Evolutionary conservation across 2,329 filamentous ascomycete species (phyloP), one percentile per base, ranked within the genome.

Genomic region (Ilyonectria robusta): DNA sequence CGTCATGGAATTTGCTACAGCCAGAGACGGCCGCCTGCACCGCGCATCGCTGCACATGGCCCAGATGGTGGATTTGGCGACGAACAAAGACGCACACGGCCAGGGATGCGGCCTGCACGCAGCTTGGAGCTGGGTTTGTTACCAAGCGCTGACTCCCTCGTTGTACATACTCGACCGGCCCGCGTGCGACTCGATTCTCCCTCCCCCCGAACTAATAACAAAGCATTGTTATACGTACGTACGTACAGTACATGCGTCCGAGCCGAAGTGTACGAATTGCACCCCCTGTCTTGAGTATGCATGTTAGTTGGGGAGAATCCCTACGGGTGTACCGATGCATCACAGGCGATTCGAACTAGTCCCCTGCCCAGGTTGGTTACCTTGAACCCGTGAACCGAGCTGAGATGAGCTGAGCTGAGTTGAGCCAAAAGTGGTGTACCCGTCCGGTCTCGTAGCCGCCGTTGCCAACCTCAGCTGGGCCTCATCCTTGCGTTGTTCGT

Each of bases 41-140:
- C n/a, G 7, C 23, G 21, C 23, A 8, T 10, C 19, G 46, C 65
- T 74, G 70, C 71, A 72, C 62, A 60, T 64, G 62, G 70, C 69
- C 65, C 57, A 66, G 58, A 65, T 61, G 55, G 65, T 66, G 58
- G 71, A 48, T 6, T 59, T 72, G 65, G 70, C 58, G 48, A 59
- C 42, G 44, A 59, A 59, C 44, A 46, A 51, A 59, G 46, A 59
- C 44, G 17, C 37, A 40, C 13, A 40, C 17, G 37, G 57, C 35
- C 50, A 58, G 35, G 44, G 58, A 51, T 53, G 29, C 54, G 48
- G 35, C 46, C 33, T 65, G 56, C 61, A 60, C 42, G 47, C 54
- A 40, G 21, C 31, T 46, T 19, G n/a, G 17, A 44, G 4, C 40
- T 59, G 42, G 40, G 31, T 23, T 53, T 35, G 63, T 66, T 62